phyloP scores from a whole-genome alignment of 2,329 filamentous ascomycete genomes.

The Xylariaceae sp. region DNA sequence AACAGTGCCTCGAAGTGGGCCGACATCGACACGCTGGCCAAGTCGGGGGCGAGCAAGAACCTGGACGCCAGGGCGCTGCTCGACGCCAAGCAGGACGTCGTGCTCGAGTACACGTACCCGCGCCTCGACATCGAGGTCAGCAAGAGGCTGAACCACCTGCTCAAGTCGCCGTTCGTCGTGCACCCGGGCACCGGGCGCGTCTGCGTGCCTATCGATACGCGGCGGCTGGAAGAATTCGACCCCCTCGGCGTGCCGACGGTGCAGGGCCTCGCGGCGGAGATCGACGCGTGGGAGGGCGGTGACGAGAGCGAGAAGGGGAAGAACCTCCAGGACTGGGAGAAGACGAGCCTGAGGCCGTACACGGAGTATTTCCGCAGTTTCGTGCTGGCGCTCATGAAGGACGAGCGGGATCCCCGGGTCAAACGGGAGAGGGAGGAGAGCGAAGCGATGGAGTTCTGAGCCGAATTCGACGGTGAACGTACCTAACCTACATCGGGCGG shows the following conservation, averaged over 20 bases:
- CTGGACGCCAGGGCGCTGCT: constrained; percentile 75
- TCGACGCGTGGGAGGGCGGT: constrained; percentile 69
- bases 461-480: neutral
- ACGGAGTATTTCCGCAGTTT: constrained; percentile 87
- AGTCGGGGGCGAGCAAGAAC: constrained; percentile 70
- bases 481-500: neutral
- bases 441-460: constrained; percentile 56
- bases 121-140: constrained; percentile 95
- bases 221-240: constrained; percentile 77
- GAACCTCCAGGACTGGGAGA: constrained; percentile 83
- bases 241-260: constrained; percentile 89
- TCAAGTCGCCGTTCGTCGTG: constrained; percentile 95
- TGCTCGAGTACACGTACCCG: constrained; percentile 97
- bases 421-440: constrained; percentile 60
- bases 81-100: constrained; percentile 93
- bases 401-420: constrained; percentile 61
- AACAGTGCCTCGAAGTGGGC: constrained; percentile 84
- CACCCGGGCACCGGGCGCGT: constrained; percentile 93
- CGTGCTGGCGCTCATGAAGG: constrained; percentile 76
- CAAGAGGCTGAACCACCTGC: constrained; percentile 96
- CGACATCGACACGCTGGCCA: constrained; percentile 86
- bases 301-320: constrained; percentile 39
- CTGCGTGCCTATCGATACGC: constrained; percentile 89
- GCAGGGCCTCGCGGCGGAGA: constrained; percentile 77
- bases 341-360: constrained; percentile 92